Base-by-base conservation (phyloP, 352 stramenopile species). In the Thraustotheca clavata region DNA sequence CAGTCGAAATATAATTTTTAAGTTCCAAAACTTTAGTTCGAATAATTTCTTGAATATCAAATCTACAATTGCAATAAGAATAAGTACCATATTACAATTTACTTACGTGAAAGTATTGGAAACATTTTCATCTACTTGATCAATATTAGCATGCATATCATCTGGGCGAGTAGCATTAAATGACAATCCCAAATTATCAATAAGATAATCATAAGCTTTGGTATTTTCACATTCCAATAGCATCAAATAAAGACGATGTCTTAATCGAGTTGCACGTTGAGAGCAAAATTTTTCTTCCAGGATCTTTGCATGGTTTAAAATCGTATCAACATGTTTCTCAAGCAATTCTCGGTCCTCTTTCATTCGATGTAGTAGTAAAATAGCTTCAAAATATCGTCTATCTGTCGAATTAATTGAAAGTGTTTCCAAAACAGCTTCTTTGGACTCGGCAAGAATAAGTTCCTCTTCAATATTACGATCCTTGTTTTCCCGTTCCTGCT, bases 291-390 rank as follows among this genome's bases (percentile, higher is more conserved):
- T 49, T 3, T 4, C 14, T 0, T 65, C 57, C 11, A 65, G 41
- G 16, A 20, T 11, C 5, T 54, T n/a, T 14, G 39, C 39, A 26
- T 39, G 11, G 12, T 9, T 33, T 11, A 65, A 32, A n/a, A 65
- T 41, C 22, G 38, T 34, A 5, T 54, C 38, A 16, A 65, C 47
- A 18, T 54, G 26, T 20, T 55, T 43, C 16, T 65, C 38, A 0
- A 16, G 9, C 16, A 38, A 1, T 4, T 40, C 8, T n/a, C 33
- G 16, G 7, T 9, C 14, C 38, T 20, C 18, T 11, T 65, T 33
- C 57, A 65, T 24, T 11, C 47, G 35, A 65, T 65, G 57, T 7
- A 65, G 26, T 9, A 55, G 29, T 32, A 35, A 46, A n/a, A 65
- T 65, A 33, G 57, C 18, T 4, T 54, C n/a, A 40, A 65, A 65